These are phyloP conservation scores for Xylaria sp. DNA, from an alignment of 2,329 filamentous ascomycete species.

Conservation along the genomic window DNA sequence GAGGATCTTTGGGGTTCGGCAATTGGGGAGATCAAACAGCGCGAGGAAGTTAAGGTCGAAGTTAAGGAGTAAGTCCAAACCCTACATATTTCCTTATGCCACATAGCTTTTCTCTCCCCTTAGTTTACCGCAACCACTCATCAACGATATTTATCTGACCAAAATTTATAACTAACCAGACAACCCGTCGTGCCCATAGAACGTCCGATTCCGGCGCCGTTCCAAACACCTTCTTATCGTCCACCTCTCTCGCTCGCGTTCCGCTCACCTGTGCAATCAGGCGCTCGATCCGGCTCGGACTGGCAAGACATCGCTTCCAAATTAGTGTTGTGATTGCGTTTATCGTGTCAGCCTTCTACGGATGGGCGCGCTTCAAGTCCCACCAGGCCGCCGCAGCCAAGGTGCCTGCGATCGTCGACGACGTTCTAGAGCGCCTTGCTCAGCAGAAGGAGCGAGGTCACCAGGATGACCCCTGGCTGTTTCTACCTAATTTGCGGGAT, in stretches of 20 bases:
- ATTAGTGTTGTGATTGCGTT: slow-evolving; percentile 73
- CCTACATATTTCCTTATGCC: slow-evolving; percentile 43
- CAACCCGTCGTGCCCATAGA: slow-evolving; percentile 78
- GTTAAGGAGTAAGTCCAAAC: slow-evolving; percentile 63
- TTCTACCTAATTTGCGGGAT: slow-evolving; percentile 88
- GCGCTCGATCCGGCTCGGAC: slow-evolving; percentile 78
- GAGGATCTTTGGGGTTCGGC: slow-evolving; percentile 85
- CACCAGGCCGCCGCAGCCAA: slow-evolving; percentile 74
- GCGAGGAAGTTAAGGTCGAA: slow-evolving; percentile 69
- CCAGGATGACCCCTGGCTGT: slow-evolving; percentile 76
- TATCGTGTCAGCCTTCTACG: slow-evolving; percentile 67
- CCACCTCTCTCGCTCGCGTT: slow-evolving; percentile 91
- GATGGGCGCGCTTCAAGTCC: slow-evolving; percentile 70
- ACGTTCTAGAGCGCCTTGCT: slow-evolving; percentile 85
- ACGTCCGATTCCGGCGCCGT: slow-evolving; percentile 70
- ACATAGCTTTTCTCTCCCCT: slow-evolving; percentile 32
- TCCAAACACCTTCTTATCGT: slow-evolving; percentile 75
- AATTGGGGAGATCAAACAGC: slow-evolving; percentile 74
- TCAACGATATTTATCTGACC: slow-evolving; percentile 59
- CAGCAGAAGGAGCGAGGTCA: slow-evolving; percentile 85
- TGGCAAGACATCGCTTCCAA: slow-evolving; percentile 89
- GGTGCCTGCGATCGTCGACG: slow-evolving; percentile 84
- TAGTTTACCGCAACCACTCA: slow-evolving; percentile 27
- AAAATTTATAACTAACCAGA: slow-evolving; percentile 82
- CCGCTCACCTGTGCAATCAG: slow-evolving; percentile 84